These are phyloP conservation scores for Gamsiella multidivaricata DNA, from an alignment of 192 early-diverging fungal species.

Conservation along the genomic window DNA sequence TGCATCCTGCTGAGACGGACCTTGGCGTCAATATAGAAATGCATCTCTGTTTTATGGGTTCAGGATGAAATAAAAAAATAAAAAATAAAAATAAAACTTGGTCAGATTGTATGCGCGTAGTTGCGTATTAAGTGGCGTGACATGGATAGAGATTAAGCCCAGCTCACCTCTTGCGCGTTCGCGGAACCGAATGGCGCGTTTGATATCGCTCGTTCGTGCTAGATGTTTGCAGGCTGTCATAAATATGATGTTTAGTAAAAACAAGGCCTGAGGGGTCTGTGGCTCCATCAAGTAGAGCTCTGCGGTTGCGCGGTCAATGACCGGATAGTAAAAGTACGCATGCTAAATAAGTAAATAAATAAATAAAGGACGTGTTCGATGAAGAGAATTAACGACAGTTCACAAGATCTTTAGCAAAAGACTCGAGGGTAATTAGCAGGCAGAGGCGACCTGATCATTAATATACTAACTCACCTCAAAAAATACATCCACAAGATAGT, in stretches of 20 bases:
- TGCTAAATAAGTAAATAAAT: constrained; percentile 2
- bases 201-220: constrained; percentile 13
- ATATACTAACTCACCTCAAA: constrained; percentile 48
- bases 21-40: constrained; percentile 7
- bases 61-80: background rate
- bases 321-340: constrained; percentile 30
- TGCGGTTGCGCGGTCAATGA: constrained; percentile 21
- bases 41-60: constrained; percentile 8
- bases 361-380: too few species aligned
- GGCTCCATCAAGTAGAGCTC: constrained; percentile 37
- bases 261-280: constrained; percentile 12
- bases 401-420: too few species aligned
- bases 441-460: too few species aligned
- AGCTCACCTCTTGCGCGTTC: constrained; percentile 30
- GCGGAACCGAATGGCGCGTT: constrained; percentile 32
- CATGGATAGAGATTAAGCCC: background rate
- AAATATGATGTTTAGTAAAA: constrained; percentile 32
- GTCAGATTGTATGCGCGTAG: too few species aligned
- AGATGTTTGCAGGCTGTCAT: constrained; percentile 41
- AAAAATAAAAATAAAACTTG: background rate
- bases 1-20: constrained; percentile 6
- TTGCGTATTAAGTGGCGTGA: too few species aligned
- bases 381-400: too few species aligned
- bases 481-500: constrained; percentile 22
- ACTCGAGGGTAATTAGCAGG: too few species aligned